Percentiles rank a stretch among this genome's conserved stretches.
phyloP scores from a whole-genome alignment of 371 early-diverging fungal species.

The Apophysomyces sp. region DNA sequence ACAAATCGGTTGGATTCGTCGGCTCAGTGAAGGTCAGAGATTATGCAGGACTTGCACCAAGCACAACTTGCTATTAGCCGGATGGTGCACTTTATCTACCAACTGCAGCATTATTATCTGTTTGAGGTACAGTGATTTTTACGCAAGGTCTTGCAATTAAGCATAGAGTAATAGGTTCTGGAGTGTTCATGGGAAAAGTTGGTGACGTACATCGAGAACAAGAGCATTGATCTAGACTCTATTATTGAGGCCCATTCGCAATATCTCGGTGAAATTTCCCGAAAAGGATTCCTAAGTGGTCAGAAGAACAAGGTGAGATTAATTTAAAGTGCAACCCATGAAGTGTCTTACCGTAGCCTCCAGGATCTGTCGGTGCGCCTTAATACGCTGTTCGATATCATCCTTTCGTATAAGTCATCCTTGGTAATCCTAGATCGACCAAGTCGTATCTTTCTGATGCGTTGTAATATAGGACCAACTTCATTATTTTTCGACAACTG shows the following conservation, averaged over 20 bases:
- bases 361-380: constrained; percentile 33
- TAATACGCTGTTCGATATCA: constrained; percentile 34
- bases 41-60: constrained; percentile 55
- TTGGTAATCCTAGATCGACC: constrained; percentile 22
- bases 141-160: constrained; percentile 1
- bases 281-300: constrained; percentile 61
- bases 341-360: neutral
- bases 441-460: neutral
- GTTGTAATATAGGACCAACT: constrained; percentile 27
- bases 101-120: constrained; percentile 85
- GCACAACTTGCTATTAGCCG: constrained; percentile 70
- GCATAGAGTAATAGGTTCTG: constrained; percentile 55
- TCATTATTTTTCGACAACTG: constrained; percentile 18
- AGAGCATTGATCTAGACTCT: constrained; percentile 69
- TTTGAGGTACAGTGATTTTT: constrained; percentile 64
- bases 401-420: constrained; percentile 30
- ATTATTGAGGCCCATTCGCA: constrained; percentile 70
- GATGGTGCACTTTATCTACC: constrained; percentile 94
- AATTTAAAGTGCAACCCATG: neutral
- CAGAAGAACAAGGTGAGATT: constrained; percentile 44
- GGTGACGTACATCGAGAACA: constrained; percentile 52
- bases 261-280: constrained; percentile 63
- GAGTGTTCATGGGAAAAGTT: constrained; percentile 92
- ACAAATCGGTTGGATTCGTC: constrained; percentile 13
- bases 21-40: constrained; percentile 12